Conservation (phyloP, 2,329 filamentous ascomycete species). For the Ophiostoma ips region DNA sequence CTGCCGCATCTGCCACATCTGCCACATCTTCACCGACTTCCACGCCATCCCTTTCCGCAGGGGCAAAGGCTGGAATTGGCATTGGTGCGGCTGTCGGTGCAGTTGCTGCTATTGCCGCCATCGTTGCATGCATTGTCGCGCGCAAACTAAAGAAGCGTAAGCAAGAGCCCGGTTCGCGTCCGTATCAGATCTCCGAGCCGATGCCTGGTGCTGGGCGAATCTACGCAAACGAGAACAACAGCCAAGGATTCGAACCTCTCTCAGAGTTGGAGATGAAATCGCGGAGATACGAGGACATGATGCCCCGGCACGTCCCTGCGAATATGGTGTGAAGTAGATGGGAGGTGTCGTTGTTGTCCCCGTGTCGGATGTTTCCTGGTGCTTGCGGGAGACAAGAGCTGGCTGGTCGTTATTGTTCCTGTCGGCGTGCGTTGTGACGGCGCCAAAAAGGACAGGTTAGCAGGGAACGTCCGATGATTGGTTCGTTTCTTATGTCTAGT, state of each 20-base stretch:
- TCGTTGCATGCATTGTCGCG: conserved; percentile 5
- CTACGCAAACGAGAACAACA: conserved; percentile 24
- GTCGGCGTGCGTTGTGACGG: background rate
- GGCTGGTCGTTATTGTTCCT: background rate
- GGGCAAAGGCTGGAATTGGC: conserved; percentile 15
- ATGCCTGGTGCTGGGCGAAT: conserved; percentile 31
- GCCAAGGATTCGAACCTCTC: conserved; percentile 25
- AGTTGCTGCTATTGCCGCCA: conserved; percentile 11
- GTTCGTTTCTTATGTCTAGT: background rate
- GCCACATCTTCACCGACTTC: background rate
- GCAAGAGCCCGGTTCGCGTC: background rate
- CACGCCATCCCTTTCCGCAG: conserved; percentile 6
- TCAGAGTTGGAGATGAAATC: conserved; percentile 36
- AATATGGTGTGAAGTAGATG: conserved; percentile 18
- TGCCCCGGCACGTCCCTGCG: conserved; percentile 35
- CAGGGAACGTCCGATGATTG: too few species aligned
- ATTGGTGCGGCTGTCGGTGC: conserved; percentile 11
- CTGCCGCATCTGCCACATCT: background rate
- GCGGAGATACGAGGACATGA: conserved; percentile 44
- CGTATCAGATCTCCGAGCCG: conserved; percentile 34
- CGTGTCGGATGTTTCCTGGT: background rate
- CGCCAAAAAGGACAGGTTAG: too few species aligned
- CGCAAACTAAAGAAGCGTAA: conserved; percentile 10
- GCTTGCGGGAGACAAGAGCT: background rate
- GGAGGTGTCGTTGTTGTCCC: background rate